phyloP scores from a whole-genome alignment of 306 rosid species.

The Sicyos baderoa region DNA sequence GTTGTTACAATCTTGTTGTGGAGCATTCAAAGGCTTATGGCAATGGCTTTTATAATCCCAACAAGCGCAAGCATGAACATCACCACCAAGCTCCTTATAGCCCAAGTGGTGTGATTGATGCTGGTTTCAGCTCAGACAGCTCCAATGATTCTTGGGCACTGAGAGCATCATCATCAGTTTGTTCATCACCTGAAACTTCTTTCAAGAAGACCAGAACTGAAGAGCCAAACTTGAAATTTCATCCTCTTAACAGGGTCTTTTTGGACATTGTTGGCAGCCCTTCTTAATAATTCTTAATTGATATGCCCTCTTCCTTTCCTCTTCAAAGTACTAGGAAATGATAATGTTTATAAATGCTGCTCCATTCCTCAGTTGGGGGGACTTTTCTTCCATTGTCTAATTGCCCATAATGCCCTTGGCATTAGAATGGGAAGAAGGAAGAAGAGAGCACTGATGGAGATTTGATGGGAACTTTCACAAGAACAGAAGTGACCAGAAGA shows the following conservation, averaged over 20 bases:
- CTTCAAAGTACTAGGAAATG: constrained; percentile 16
- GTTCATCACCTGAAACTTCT: constrained; percentile 12
- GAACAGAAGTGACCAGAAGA: constrained; percentile 10
- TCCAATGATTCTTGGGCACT: constrained; percentile 18
- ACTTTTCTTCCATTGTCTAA: not conserved
- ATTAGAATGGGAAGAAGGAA: not conserved
- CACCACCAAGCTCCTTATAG: constrained; percentile 14
- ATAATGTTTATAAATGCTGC: constrained; percentile 7
- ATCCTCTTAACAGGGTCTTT: constrained; percentile 14
- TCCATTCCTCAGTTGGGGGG: constrained; percentile 2
- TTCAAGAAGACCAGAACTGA: constrained; percentile 19
- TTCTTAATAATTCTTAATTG: constrained; percentile 8
- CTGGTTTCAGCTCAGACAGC: constrained; percentile 21
- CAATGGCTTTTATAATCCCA: not conserved
- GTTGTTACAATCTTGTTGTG: constrained; percentile 38
- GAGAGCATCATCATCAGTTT: constrained; percentile 1
- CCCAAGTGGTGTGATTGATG: constrained; percentile 18
- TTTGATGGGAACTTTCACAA: constrained; percentile 2
- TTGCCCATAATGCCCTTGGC: constrained; percentile 10
- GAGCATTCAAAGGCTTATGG: constrained; percentile 10
- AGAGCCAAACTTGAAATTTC: not conserved
- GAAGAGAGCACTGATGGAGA: not conserved
- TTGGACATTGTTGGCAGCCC: constrained; percentile 16
- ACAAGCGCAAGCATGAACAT: constrained; percentile 9
- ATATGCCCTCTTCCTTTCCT: not conserved